phyloP scores from a whole-genome alignment of 2,329 filamentous ascomycete species.

The Cytospora schulzeri region DNA sequence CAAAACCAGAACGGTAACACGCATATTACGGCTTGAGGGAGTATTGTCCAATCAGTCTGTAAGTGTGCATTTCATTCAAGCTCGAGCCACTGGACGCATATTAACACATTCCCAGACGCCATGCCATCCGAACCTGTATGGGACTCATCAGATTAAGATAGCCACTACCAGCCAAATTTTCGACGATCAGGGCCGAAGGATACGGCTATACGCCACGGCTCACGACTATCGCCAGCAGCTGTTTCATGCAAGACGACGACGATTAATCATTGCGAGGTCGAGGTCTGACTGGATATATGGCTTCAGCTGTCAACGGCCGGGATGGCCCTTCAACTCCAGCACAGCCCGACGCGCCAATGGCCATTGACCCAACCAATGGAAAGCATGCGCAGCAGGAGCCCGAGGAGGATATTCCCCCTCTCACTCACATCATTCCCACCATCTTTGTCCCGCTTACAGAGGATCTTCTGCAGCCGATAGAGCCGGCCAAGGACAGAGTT shows the following conservation, averaged over 20 bases:
- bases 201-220: neutral
- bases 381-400: neutral
- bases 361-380: neutral
- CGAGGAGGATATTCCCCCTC: conserved; percentile 32
- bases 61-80: neutral
- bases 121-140: neutral
- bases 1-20: neutral
- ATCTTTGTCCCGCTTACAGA: conserved; percentile 40
- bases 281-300: conserved; percentile 1
- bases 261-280: too few relatives aligned
- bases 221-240: neutral
- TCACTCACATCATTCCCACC: conserved; percentile 35
- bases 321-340: neutral
- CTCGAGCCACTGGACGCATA: neutral
- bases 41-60: neutral
- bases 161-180: neutral
- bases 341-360: neutral
- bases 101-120: neutral
- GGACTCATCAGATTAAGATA: neutral
- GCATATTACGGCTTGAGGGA: neutral
- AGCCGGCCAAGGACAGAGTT: conserved; percentile 33
- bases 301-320: neutral
- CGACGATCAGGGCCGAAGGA: neutral
- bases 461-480: conserved; percentile 36
- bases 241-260: neutral